Base-by-base conservation (phyloP, 305 asterid species). In the Fraxinus greggii region DNA sequence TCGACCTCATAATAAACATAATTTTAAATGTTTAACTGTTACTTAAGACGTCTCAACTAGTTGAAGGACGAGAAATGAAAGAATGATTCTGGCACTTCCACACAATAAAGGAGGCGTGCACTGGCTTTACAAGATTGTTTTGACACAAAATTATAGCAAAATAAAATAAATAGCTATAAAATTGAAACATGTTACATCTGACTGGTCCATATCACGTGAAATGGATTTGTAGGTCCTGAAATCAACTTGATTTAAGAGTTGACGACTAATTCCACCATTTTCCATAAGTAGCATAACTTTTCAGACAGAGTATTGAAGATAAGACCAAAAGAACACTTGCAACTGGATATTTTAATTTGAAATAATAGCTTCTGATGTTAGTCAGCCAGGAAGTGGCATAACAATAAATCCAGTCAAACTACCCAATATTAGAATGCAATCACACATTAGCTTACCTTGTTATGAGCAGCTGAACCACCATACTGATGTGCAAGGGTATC, bases 391-490 rank as follows among this genome's bases (percentile, higher is more conserved):
- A 24, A 59, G 5, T n/a, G 67, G 32, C 38, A 67, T 75, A 35
- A 9, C 17, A 75, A 35, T 40, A 45, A 42, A 73, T 19, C 77
- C 59, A 69, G 72, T 35, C 72, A 21, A 54, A 15, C 29, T 40
- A 63, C 51, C 76, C 48, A 74, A 72, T 36, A 69, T 23, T 15
- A 73, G 79, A 17, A 76, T 21, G 54, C 48, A 78, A 81, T 69
- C 38, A 70, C 67, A 81, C 42, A 83, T 84, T 70, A 83, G 35
- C 86, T 84, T 84, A 90, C 99, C 94, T 93, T 96, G 88, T 96
- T 96, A 92, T 96, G 99, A 83, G 99, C 99, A 84, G 98, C 99
- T 33, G 99, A 96, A 73, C 99, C 99, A 88, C 99, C 99, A 83
- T 96, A 96, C 51, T 96, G 99, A 85, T 92, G 97, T 48, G 99